phyloP scores from a whole-genome alignment of 129 eudicot species.

The Arctium minus region DNA sequence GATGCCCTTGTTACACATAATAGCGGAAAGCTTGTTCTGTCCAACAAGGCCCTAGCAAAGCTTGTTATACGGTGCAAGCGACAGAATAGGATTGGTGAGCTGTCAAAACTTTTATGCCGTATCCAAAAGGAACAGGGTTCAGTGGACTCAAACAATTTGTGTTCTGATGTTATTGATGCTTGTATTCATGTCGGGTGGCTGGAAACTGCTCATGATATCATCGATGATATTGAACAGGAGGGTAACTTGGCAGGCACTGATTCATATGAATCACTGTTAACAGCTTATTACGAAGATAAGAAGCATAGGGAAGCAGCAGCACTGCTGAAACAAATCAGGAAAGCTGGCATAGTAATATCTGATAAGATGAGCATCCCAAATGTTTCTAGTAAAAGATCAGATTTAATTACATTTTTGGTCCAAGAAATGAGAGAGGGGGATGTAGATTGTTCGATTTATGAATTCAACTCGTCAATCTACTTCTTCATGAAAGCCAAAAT shows the following conservation, averaged over 20 bases:
- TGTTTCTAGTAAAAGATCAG: conserved; percentile 24
- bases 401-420: conserved; percentile 41
- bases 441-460: conserved; percentile 22
- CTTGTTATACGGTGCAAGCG: conserved; percentile 51
- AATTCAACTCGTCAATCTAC: conserved; percentile 74
- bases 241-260: conserved; percentile 17
- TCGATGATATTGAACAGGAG: conserved; percentile 62
- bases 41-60: conserved; percentile 64
- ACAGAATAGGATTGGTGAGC: conserved; percentile 27
- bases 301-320: conserved; percentile 56
- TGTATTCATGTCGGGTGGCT: conserved; percentile 63
- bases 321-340: conserved; percentile 22
- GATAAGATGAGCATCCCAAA: background rate
- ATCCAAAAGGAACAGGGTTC: conserved; percentile 30
- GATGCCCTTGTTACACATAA: conserved; percentile 43
- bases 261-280: conserved; percentile 33
- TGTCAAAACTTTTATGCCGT: conserved; percentile 49
- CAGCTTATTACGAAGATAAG: conserved; percentile 50
- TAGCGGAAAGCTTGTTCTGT: conserved; percentile 49
- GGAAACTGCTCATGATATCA: conserved; percentile 83
- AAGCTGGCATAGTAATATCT: conserved; percentile 32
- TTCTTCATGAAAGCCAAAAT: conserved; percentile 88
- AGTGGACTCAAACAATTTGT: conserved; percentile 28
- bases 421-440: conserved; percentile 45
- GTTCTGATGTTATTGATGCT: conserved; percentile 54